Percentiles rank a stretch among this genome's conserved stretches.
Evolutionary conservation across 371 early-diverging fungal species (phyloP).

Genomic region (Smittium culicis): DNA sequence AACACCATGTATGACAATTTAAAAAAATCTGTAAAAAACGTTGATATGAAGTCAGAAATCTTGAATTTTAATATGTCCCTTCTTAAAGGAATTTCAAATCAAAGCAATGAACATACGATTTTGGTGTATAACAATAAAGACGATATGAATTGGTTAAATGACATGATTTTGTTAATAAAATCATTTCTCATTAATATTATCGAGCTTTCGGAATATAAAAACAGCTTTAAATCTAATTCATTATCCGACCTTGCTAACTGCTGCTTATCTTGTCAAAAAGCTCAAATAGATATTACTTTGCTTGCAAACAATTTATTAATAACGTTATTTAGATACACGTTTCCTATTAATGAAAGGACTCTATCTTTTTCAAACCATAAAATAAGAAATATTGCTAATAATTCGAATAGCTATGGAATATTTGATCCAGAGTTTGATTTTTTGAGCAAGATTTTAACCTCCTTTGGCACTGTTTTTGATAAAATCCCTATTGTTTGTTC

Average conservation of each 20-base stretch:
- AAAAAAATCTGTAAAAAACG: background rate
- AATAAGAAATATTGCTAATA: background rate
- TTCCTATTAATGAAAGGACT: background rate
- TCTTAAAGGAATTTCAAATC: no score
- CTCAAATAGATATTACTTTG: background rate
- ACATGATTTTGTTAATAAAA: constrained; percentile 1
- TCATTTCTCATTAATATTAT: background rate
- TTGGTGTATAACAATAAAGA: background rate
- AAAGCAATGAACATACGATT: no score
- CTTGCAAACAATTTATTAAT: background rate
- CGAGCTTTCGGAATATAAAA: background rate
- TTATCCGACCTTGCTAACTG: background rate
- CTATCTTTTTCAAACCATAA: background rate
- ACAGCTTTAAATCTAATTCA: background rate
- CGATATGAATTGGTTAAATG: background rate
- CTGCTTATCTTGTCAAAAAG: background rate
- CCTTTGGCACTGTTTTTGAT: background rate
- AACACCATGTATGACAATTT: background rate
- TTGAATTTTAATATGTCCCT: background rate
- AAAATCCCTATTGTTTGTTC: background rate
- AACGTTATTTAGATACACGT: constrained; percentile 2
- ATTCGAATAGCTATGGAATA: background rate
- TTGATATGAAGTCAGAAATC: background rate
- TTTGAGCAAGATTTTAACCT: background rate
- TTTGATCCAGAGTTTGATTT: background rate